phyloP scores from a whole-genome alignment of 2,329 filamentous ascomycete genomes.

The Hymenoscyphus fraxineus region DNA sequence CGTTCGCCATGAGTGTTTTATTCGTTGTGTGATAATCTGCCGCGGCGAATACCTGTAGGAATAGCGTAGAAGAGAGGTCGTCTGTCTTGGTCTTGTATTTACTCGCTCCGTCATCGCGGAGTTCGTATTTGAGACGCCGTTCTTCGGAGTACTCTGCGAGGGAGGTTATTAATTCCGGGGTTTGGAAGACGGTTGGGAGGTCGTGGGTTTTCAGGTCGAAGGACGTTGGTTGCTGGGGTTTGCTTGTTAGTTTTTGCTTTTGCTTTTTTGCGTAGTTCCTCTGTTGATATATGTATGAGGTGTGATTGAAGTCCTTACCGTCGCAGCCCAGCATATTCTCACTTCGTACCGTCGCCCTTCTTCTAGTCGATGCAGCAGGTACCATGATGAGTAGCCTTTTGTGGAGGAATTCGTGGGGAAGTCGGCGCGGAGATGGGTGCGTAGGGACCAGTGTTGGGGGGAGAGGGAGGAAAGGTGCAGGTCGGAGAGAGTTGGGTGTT shows the following conservation, averaged over 20 bases:
- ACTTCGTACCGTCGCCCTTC: slow-evolving; percentile 81
- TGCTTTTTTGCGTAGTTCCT: neutral
- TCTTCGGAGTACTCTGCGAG: slow-evolving; percentile 58
- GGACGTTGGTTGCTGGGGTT: slow-evolving; percentile 74
- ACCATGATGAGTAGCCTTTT: slow-evolving; percentile 68
- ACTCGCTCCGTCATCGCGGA: slow-evolving; percentile 18
- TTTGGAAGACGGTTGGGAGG: slow-evolving; percentile 57
- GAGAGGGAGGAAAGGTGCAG: slow-evolving; percentile 64
- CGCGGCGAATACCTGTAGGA: slow-evolving; percentile 66
- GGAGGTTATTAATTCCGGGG: slow-evolving; percentile 60
- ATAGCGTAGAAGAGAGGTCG: slow-evolving; percentile 27
- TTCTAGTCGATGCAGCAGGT: slow-evolving; percentile 67
- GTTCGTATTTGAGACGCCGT: slow-evolving; percentile 37
- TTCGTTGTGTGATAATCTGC: slow-evolving; percentile 84
- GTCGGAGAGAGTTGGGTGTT: slow-evolving; percentile 53
- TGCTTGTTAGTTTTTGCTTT: slow-evolving; percentile 13
- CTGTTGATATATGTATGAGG: neutral
- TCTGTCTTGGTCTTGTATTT: slow-evolving; percentile 13
- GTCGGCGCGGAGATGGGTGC: slow-evolving; percentile 60
- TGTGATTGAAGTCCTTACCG: slow-evolving; percentile 54
- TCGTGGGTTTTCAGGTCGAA: slow-evolving; percentile 68
- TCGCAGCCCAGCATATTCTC: slow-evolving; percentile 89
- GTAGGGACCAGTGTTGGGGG: slow-evolving; percentile 51
- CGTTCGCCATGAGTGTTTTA: slow-evolving; percentile 66
- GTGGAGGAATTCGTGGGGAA: slow-evolving; percentile 58